Evolutionary conservation across 2,329 filamentous ascomycete species (phyloP).

Genomic region (Colletotrichum falcatum): DNA sequence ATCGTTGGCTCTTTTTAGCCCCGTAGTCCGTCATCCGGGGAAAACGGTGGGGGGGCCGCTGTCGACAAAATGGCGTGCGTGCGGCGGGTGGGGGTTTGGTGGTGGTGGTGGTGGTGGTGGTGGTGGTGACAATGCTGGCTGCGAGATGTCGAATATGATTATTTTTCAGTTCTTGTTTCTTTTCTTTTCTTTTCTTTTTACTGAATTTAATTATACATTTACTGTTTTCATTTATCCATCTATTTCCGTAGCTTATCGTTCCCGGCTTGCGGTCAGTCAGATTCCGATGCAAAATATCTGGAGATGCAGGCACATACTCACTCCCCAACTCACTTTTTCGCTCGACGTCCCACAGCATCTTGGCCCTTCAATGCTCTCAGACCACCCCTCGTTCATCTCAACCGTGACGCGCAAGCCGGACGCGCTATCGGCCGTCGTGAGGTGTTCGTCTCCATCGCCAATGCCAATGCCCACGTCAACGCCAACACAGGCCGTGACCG

Average conservation of each 20-base stretch:
- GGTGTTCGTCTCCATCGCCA: neutral
- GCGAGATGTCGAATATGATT: neutral
- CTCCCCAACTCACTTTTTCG: neutral
- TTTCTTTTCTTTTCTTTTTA: neutral
- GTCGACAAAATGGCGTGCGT: neutral
- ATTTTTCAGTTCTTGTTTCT: neutral
- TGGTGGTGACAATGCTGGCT: neutral
- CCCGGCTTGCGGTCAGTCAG: slow-evolving; percentile 10
- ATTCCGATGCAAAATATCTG: slow-evolving; percentile 24
- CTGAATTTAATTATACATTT: neutral
- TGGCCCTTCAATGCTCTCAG: neutral
- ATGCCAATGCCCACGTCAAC: neutral
- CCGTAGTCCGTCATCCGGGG: slow-evolving; percentile 16
- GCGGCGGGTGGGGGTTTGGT: neutral
- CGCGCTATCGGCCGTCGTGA: neutral
- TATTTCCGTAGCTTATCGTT: neutral
- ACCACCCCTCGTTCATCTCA: neutral
- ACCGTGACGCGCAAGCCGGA: neutral
- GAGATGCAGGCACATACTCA: neutral
- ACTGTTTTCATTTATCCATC: neutral
- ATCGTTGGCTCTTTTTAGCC: neutral
- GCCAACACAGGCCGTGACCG: neutral
- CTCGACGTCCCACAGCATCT: neutral
- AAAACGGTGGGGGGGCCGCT: slow-evolving; percentile 34
- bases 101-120: neutral